Evolutionary conservation across 164 flowering plant species (phyloP), one percentile per base, ranked within the genome.

Genomic region (Aristolochia californica): DNA sequence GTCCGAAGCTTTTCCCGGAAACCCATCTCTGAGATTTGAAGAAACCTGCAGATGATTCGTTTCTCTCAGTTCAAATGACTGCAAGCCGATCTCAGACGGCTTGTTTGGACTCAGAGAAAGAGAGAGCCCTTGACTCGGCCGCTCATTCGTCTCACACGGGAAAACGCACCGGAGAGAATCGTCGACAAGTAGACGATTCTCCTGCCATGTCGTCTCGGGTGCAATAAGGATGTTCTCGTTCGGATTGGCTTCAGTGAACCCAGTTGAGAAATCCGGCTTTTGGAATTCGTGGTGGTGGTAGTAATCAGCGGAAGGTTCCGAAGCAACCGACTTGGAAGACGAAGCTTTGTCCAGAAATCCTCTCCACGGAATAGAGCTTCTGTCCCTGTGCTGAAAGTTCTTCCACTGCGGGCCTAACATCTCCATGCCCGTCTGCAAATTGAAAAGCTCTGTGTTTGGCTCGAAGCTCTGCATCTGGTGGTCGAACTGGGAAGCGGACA

Each of bases 81-180:
- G 87, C 3, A 83, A 45, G 5, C 87, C 86, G 34, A 78, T 74
- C 60, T 55, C 53, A 0, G 83, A 76, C 53, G 82, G 83, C 40
- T 77, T 76, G 45, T 71, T 67, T 2, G 91, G 77, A 38, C 70
- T 67, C 12, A 87, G 78, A 56, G 97, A 81, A 45, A 87, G 85
- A 0, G 90, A 87, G 17, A 87, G 84, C 7, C 91, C 91, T 65
- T 83, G 94, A 61, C 84, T 83, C 17, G 84, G 80, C 64, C 83
- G 70, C 52, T 79, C 83, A 51, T 74, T 79, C 17, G 74, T 81
- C 72, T 81, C 85, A 67, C 85, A 78, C 16, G 87, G 77, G 49
- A 80, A 83, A 14, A 80, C 80, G 71, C 79, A 60, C 17, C 74
- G 60, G 53, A 66, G 22, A 20, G 79, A 64, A 65, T 67, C 68